A percentile compares a stretch with the other conserved stretches of the same genome.
Conservation (phyloP, 306 rosid species). For the Coriaria nepalensis region DNA sequence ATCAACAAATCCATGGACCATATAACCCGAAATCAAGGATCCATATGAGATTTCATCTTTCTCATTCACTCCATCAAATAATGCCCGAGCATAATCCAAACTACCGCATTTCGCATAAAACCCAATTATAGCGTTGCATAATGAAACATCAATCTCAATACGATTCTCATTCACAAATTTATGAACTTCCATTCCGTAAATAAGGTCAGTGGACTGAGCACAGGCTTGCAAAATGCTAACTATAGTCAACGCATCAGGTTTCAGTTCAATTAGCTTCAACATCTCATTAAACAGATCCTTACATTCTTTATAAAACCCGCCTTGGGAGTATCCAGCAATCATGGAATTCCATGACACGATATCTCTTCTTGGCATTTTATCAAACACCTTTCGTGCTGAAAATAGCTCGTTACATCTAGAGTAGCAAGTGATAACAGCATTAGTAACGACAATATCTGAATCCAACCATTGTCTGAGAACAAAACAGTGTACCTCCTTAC, state of each 20-base stretch:
- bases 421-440: constrained; percentile 50
- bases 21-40: constrained; percentile 56
- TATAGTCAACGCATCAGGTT: constrained; percentile 41
- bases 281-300: constrained; percentile 47
- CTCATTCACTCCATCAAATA: constrained; percentile 52
- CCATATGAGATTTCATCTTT: constrained; percentile 65
- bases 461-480: constrained; percentile 35
- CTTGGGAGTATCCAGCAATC: constrained; percentile 76
- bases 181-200: constrained; percentile 57
- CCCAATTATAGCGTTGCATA: constrained; percentile 59
- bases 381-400: constrained; percentile 47
- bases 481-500: constrained; percentile 44
- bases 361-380: constrained; percentile 40
- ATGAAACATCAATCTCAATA: constrained; percentile 37
- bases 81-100: constrained; percentile 56
- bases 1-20: constrained; percentile 56
- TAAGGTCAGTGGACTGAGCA: constrained; percentile 67
- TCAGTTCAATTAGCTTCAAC: constrained; percentile 21
- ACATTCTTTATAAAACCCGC: constrained; percentile 49
- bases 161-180: constrained; percentile 25
- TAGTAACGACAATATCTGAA: constrained; percentile 43
- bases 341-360: constrained; percentile 78
- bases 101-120: constrained; percentile 75
- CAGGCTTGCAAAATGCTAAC: constrained; percentile 79
- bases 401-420: constrained; percentile 47